Evolutionary conservation across 345 rosid species (phyloP), one percentile per base, ranked within the genome.

Genomic region (Hibiscus mutabilis): DNA sequence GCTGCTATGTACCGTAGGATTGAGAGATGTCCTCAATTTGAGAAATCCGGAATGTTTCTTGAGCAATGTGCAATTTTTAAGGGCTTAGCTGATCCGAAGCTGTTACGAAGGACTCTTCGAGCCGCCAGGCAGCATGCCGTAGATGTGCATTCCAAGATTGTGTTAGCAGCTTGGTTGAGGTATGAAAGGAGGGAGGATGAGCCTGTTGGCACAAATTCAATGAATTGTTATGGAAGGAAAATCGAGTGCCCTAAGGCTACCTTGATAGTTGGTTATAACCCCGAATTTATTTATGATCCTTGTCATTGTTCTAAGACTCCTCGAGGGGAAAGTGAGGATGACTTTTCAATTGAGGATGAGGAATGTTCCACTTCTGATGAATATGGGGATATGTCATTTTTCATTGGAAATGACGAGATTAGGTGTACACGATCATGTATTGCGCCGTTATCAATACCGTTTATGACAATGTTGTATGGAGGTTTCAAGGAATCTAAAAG

Each of bases 181-280:
- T 96, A 44, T 51, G 99, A 96, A 86, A 86, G 99, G 88, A 88
- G 99, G 64, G 98, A 96, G 52, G 92, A 92, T 72, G 98, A 91
- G 74, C 86, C 91, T 2, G 80, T 85, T 46, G 99, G 96, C 19
- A 81, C 84, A 0, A 82, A 80, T 2, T 79, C 96, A 13, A 86
- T 95, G 96, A 91, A 89, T 79, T 96, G 99, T 56, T 81, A 83
- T 25, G 96, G 97, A 25, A 85, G 93, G 46, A 92, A 85, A 65
- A 56, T 91, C 49, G 96, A 96, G 68, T 96, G 99, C 47, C 99
- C 98, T 2, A 85, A 75, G 78, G 94, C 98, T 15, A 81, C 84
- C 59, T 77, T 96, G 78, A 83, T 88, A 9, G 27, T 87, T 3
- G 95, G 98, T 24, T 92, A 91, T 13, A 78, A 84, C 63, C 96